phyloP scores from a whole-genome alignment of 176 grass and related monocot genomes.

The Urochloa ruziziensis region DNA sequence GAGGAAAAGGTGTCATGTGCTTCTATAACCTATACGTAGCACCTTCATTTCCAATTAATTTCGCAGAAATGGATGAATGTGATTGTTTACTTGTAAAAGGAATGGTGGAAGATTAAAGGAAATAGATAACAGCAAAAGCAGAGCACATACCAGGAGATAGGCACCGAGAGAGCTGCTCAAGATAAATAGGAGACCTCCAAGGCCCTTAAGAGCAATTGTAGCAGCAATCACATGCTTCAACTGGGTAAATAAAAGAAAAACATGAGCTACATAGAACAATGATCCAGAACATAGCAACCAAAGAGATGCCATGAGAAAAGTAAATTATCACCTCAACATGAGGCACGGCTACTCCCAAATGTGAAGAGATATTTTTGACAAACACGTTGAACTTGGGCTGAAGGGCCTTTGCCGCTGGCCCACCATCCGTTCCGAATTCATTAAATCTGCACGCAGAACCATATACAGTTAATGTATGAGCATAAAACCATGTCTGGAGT shows the following conservation, averaged over 20 bases:
- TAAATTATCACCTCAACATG: conserved; percentile 62
- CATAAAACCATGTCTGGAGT: neutral
- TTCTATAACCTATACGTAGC: neutral
- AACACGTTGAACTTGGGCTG: conserved; percentile 66
- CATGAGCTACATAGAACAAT: conserved; percentile 5
- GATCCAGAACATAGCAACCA: neutral
- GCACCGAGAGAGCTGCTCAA: conserved; percentile 84
- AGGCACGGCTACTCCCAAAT: conserved; percentile 65
- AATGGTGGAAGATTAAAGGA: neutral
- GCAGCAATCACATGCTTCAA: conserved; percentile 73
- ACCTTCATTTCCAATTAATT: neutral
- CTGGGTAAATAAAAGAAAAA: conserved; percentile 45
- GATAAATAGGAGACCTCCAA: conserved; percentile 92
- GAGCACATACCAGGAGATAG: conserved; percentile 70
- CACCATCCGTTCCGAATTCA: conserved; percentile 85
- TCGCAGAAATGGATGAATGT: neutral
- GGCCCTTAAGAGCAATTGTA: conserved; percentile 75
- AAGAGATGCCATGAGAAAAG: neutral
- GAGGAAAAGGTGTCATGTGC: neutral
- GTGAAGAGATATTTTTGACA: conserved; percentile 54
- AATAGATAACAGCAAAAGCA: neutral
- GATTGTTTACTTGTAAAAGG: neutral
- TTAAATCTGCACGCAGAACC: conserved; percentile 49
- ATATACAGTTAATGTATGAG: neutral
- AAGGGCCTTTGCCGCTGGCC: conserved; percentile 78